Conservation (phyloP, 2,329 filamentous ascomycete species). For the Colletotrichum echinochloae region DNA sequence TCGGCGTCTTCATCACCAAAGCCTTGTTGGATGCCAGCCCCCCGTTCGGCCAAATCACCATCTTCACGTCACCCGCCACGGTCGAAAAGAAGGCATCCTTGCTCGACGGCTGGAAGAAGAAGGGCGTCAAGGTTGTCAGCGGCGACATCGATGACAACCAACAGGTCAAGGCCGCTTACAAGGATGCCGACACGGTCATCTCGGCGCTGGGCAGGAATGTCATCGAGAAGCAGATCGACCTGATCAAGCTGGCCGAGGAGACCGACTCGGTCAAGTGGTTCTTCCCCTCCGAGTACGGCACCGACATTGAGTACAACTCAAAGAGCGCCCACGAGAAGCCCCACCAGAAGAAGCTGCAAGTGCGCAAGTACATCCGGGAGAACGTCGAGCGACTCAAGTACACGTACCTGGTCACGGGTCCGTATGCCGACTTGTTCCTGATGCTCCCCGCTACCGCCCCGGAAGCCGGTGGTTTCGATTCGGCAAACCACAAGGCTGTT, state of each 20-base stretch:
- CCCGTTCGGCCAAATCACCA: constrained; percentile 49
- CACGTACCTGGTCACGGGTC: constrained; percentile 78
- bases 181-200: constrained; percentile 73
- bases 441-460: constrained; percentile 51
- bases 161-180: constrained; percentile 66
- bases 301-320: constrained; percentile 71
- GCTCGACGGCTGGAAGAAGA: constrained; percentile 43
- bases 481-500: constrained; percentile 66
- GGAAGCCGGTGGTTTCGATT: constrained; percentile 69
- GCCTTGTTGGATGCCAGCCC: constrained; percentile 52
- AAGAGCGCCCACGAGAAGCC: constrained; percentile 71
- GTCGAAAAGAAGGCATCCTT: constrained; percentile 42
- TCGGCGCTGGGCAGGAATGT: constrained; percentile 73
- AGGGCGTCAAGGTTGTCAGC: constrained; percentile 44
- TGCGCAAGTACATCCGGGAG: constrained; percentile 70
- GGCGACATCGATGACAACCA: constrained; percentile 53
- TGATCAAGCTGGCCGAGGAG: constrained; percentile 70
- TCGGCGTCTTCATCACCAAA: constrained; percentile 56
- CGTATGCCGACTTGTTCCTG: constrained; percentile 75
- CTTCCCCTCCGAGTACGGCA: constrained; percentile 76
- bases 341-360: constrained; percentile 77
- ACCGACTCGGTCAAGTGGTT: constrained; percentile 69
- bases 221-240: constrained; percentile 69
- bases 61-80: constrained; percentile 47
- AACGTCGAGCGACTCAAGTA: constrained; percentile 66